Conservation (phyloP, 164 flowering plant genomes). For the Euptelea pleiosperma region DNA sequence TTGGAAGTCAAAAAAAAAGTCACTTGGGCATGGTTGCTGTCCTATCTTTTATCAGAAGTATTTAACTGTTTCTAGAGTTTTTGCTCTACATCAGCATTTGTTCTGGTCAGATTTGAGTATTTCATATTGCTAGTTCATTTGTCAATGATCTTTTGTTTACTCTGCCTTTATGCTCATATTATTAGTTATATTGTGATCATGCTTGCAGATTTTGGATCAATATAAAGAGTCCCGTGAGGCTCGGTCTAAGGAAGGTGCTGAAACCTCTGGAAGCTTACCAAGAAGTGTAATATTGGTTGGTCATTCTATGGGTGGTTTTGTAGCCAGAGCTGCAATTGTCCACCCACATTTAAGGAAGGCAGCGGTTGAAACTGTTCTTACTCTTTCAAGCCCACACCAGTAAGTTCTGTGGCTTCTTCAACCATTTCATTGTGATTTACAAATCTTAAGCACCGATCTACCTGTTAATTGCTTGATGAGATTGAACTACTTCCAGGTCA, state of each 20-base stretch:
- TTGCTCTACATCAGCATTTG: not conserved
- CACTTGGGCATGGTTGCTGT: not conserved
- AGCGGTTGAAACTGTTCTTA: conserved; percentile 85
- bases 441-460: not conserved
- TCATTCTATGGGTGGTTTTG: conserved; percentile 99
- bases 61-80: not conserved
- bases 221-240: conserved; percentile 78
- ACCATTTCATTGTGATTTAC: conserved; percentile 6
- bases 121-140: too few relatives aligned
- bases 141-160: too few relatives aligned
- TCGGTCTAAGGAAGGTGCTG: conserved; percentile 66
- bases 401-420: conserved; percentile 30
- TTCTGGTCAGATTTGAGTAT: not conserved
- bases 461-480: conserved; percentile 13
- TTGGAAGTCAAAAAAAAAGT: too few relatives aligned
- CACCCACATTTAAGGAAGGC: conserved; percentile 79
- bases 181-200: conserved; percentile 7
- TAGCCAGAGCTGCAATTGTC: conserved; percentile 89
- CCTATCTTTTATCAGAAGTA: not conserved
- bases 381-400: conserved; percentile 98
- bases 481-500: conserved; percentile 47
- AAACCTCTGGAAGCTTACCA: conserved; percentile 54
- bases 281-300: conserved; percentile 95
- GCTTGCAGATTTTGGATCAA: conserved; percentile 76
- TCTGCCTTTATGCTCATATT: not conserved